phyloP scores from a whole-genome alignment of 139 green algal genomes.

The Auxenochlorella pyrenoidosa region DNA sequence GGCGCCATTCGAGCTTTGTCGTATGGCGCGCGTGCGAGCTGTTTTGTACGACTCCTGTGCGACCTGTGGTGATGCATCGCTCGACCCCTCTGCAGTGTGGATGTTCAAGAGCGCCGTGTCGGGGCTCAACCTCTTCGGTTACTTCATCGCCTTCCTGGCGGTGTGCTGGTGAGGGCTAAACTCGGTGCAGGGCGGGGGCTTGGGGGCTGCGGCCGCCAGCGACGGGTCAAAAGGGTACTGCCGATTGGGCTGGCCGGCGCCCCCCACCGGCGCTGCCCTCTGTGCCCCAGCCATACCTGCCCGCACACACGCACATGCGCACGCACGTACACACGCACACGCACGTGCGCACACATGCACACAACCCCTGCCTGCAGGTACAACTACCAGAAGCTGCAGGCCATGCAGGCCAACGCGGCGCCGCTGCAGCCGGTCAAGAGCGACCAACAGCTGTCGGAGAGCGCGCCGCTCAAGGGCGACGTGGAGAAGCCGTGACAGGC shows the following conservation, averaged over 20 bases:
- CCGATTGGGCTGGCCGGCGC: no score
- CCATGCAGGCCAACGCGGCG: slow-evolving; percentile 1
- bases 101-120: slow-evolving; percentile 91
- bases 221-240: no score
- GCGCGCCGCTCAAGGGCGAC: slow-evolving; percentile 13
- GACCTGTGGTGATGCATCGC: no score
- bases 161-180: slow-evolving; percentile 36
- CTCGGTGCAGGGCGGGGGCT: not conserved
- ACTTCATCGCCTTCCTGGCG: slow-evolving; percentile 67
- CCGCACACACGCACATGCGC: no score
- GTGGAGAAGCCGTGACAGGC: slow-evolving; percentile 16
- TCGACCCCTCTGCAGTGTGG: slow-evolving; percentile 40
- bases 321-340: no score
- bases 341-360: no score
- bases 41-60: no score
- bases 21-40: no score
- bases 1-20: no score
- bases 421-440: not conserved
- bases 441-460: slow-evolving; percentile 17
- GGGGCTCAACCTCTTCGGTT: slow-evolving; percentile 81
- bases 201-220: not conserved
- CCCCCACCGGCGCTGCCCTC: no score
- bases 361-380: slow-evolving; percentile 31
- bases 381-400: slow-evolving; percentile 44
- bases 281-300: no score